Percentiles rank a stretch among this genome's conserved stretches.
Conservation (phyloP, 208 protist species). For the Leishmania guyanensis region DNA sequence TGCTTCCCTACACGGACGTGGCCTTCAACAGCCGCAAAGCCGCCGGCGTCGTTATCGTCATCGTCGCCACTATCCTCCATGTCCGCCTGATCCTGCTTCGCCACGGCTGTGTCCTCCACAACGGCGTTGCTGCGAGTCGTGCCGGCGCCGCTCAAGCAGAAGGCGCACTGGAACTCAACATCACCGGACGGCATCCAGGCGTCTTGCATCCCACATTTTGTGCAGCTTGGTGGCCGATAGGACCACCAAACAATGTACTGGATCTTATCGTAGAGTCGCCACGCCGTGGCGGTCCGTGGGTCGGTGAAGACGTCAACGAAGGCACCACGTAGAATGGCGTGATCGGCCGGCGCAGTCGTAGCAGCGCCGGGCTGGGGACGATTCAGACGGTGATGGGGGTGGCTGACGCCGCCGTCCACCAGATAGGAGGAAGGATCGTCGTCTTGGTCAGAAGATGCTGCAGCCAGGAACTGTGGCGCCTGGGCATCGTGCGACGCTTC, state of each 20-base stretch:
- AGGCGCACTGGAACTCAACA: conserved; percentile 65
- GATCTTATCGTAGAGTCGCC: conserved; percentile 78
- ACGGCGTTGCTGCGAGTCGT: conserved; percentile 59
- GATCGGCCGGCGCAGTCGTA: conserved; percentile 14
- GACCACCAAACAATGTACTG: conserved; percentile 89
- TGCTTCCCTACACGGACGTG: not conserved
- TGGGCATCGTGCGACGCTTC: not conserved
- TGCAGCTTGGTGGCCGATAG: conserved; percentile 55
- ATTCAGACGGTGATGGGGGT: not conserved
- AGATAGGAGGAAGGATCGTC: conserved; percentile 2
- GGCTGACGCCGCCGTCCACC: not conserved
- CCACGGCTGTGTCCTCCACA: conserved; percentile 46
- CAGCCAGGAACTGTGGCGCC: not conserved
- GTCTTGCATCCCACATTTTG: conserved; percentile 70
- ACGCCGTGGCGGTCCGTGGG: conserved; percentile 42
- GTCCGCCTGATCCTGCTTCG: conserved; percentile 31
- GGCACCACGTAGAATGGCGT: conserved; percentile 48
- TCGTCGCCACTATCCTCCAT: conserved; percentile 28
- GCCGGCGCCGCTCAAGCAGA: conserved; percentile 62
- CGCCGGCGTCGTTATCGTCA: conserved; percentile 22
- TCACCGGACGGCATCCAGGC: conserved; percentile 69
- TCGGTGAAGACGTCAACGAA: conserved; percentile 76
- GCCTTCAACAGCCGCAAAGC: conserved; percentile 12
- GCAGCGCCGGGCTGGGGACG: not conserved
- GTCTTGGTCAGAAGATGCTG: not conserved